Conservation (phyloP, 371 early-diverging fungal genomes). For the Syncephalastrum sp. region DNA sequence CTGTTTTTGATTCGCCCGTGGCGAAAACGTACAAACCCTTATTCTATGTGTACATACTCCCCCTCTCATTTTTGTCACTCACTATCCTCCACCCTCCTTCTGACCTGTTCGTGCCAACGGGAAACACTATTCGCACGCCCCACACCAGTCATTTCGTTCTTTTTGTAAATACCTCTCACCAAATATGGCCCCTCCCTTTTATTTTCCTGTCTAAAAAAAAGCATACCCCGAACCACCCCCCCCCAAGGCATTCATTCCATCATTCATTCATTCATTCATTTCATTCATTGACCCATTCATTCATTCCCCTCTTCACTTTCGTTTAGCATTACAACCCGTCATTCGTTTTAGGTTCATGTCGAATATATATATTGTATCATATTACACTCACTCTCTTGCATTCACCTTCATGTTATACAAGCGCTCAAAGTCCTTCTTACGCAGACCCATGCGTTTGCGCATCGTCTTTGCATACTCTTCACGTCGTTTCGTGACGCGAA, state of each 20-base stretch:
- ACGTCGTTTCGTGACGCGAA: constrained; percentile 19
- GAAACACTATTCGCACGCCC: too few species aligned
- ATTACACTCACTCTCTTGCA: not conserved
- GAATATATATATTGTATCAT: not conserved
- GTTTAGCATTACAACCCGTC: not conserved
- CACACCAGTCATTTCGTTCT: too few species aligned
- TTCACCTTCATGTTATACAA: constrained; percentile 7
- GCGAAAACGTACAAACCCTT: constrained; percentile 1
- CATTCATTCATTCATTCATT: too few species aligned
- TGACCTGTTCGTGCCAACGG: too few species aligned
- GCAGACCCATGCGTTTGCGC: constrained; percentile 23
- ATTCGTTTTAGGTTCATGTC: not conserved
- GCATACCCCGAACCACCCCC: not conserved
- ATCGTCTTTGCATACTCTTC: constrained; percentile 21
- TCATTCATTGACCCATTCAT: too few species aligned
- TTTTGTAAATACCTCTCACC: too few species aligned
- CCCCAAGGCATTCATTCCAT: not conserved
- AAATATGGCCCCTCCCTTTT: not conserved
- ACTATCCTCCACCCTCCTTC: too few species aligned
- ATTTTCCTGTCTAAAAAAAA: constrained; percentile 3
- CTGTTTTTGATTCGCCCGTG: not conserved
- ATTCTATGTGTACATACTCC: not conserved
- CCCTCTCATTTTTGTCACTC: constrained; percentile 3
- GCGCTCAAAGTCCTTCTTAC: constrained; percentile 15
- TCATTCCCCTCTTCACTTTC: too few species aligned